Base-by-base conservation (phyloP, 805 yeast genomes). In the Grigorovia yakushimaensis region DNA sequence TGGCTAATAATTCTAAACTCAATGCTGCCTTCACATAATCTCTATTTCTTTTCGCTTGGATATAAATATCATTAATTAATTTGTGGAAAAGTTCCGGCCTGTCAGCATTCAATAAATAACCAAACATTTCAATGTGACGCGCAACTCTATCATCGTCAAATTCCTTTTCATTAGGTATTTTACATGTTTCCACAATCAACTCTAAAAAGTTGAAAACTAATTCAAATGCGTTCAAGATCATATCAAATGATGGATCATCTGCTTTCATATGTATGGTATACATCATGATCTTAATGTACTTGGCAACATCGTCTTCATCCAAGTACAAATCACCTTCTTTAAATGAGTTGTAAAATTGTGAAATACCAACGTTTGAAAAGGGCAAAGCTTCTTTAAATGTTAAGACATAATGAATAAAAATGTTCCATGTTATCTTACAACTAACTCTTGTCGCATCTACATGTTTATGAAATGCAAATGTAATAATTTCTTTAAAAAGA, bases 91-190 rank as follows among this genome's bases (percentile, higher is more conserved):
- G 70, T 62, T 85, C 93, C 0, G 93, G 91, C 55, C 80, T 79
- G 59, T 82, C 79, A 39, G 86, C 88, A 54, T 84, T 79, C 72
- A 82, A 76, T 63, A 88, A 71, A 65, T 78, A 86, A 39, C 88
- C 81, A 51, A 85, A 77, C 57, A 87, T 81, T 56, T 82, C 83
- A 59, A 88, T 72, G 50, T 79, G 78, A 60, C 83, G 84, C 75
- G 84, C 83, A 5, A 88, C 81, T 58, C 95, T 73, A 64, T 88
- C 96, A 61, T 85, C 91, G 56, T 84, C 91, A 64, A 84, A 88
- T 58, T 87, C 95, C 39, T 81, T 81, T 18, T 88, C 88, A 42
- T 73, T 74, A 13, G 96, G 96, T 48, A 88, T 87, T 49, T 77
- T 74, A 55, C 77, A 77, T 55, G 84, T 75, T 56, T 84, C 87